Evolutionary conservation across 495 filamentous ascomycete species (phyloP).

Genomic region (Eremomyces bilateralis): DNA sequence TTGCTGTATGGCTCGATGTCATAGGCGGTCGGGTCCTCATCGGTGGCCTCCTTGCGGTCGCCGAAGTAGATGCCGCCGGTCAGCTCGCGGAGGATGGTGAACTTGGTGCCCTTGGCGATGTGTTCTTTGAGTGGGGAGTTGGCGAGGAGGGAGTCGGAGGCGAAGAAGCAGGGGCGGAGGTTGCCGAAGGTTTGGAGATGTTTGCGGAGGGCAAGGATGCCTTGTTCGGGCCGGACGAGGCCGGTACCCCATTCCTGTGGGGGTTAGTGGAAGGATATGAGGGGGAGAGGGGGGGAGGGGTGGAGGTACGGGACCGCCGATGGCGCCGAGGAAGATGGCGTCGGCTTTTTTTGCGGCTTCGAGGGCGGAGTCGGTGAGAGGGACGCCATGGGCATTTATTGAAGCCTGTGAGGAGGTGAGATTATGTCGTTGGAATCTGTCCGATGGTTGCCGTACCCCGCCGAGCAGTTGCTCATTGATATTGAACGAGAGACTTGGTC

Average conservation of each 20-base stretch:
- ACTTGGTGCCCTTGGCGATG: conserved; percentile 72
- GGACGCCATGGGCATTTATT: conserved; percentile 58
- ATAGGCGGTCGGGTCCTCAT: conserved; percentile 58
- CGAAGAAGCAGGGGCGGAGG: conserved; percentile 93
- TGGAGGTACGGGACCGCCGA: conserved; percentile 61
- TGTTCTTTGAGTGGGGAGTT: conserved; percentile 73
- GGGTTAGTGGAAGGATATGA: conserved; percentile 1
- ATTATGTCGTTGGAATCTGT: background rate
- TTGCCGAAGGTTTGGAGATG: conserved; percentile 91
- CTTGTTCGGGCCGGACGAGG: conserved; percentile 78
- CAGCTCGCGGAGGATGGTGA: conserved; percentile 86
- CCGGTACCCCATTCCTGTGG: conserved; percentile 77
- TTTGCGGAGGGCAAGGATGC: conserved; percentile 80
- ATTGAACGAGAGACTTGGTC: conserved; percentile 57
- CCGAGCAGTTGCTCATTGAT: conserved; percentile 83
- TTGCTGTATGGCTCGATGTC: conserved; percentile 85
- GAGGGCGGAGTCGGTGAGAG: conserved; percentile 72
- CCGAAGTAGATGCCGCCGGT: conserved; percentile 97
- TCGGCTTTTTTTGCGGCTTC: conserved; percentile 72
- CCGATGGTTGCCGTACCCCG: conserved; percentile 43
- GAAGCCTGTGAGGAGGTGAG: conserved; percentile 35
- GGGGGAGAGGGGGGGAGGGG: background rate
- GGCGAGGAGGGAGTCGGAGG: conserved; percentile 68
- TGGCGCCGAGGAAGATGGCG: conserved; percentile 81
- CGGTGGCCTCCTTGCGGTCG: conserved; percentile 49